Evolutionary conservation across 169 alveolate species (phyloP).

Genomic region (Amoebophrya sp.): DNA sequence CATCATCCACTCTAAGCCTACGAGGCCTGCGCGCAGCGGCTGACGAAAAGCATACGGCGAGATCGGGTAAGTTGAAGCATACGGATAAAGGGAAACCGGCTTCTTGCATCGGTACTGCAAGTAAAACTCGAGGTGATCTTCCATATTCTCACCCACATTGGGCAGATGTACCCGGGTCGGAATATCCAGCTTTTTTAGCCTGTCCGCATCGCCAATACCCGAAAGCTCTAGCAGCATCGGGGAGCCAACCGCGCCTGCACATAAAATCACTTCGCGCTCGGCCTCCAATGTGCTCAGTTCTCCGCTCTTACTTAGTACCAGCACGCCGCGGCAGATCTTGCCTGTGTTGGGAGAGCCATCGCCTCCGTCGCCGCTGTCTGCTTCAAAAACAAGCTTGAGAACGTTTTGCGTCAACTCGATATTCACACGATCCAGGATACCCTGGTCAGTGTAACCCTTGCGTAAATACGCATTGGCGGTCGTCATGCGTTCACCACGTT

Average conservation of each 20-base stretch:
- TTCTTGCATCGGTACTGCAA: not conserved
- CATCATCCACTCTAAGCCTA: not conserved
- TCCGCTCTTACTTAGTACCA: not conserved
- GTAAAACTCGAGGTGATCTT: conserved; percentile 42
- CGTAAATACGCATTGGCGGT: not conserved
- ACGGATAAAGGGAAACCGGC: conserved; percentile 24
- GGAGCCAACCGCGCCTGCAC: conserved; percentile 44
- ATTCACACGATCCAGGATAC: not conserved
- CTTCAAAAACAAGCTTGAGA: not conserved
- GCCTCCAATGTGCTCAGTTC: conserved; percentile 16
- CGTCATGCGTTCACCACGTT: not conserved
- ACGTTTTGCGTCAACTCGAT: not conserved
- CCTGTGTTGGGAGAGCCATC: not conserved
- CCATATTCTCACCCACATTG: conserved; percentile 46
- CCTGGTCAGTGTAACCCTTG: not conserved
- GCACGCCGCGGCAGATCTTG: not conserved
- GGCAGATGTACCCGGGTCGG: conserved; percentile 13
- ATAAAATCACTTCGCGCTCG: conserved; percentile 36
- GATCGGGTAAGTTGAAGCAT: not conserved
- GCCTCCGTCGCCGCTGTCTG: too few species aligned
- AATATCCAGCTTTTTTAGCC: conserved; percentile 29
- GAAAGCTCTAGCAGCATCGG: conserved; percentile 44
- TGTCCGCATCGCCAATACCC: conserved; percentile 42
- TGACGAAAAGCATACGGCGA: not conserved
- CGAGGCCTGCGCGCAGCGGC: conserved; percentile 28